Percentiles rank a stretch among this genome's conserved stretches.
phyloP scores from a whole-genome alignment of 2,329 filamentous ascomycete species.

The Orbilia javanica region DNA sequence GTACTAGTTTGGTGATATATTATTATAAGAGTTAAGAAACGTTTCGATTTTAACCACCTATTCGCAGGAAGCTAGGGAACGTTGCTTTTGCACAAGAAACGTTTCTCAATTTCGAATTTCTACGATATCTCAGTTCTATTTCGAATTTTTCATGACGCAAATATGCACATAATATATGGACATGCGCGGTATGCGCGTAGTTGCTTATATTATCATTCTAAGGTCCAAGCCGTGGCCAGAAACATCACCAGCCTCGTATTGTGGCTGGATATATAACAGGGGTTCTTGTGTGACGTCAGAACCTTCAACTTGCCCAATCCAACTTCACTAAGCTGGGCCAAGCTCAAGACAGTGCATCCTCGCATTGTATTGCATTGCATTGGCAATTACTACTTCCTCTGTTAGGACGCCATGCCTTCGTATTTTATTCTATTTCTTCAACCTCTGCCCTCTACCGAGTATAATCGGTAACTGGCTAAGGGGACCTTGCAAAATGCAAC shows the following conservation, averaged over 20 bases:
- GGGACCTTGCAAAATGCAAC: conserved; percentile 25
- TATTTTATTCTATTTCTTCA: neutral
- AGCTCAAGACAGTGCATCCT: conserved; percentile 11
- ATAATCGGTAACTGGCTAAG: neutral
- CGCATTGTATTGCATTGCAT: neutral
- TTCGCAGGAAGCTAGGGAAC: no score
- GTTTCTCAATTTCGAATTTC: no score
- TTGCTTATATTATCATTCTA: no score
- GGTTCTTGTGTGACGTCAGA: conserved; percentile 52
- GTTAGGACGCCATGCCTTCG: neutral
- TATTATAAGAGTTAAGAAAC: no score
- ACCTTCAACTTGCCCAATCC: conserved; percentile 6
- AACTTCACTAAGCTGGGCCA: conserved; percentile 11
- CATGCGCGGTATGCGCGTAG: no score
- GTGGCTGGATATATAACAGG: neutral
- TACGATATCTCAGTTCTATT: no score
- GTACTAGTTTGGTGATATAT: no score
- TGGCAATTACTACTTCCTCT: conserved; percentile 9
- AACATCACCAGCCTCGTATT: neutral
- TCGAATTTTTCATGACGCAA: no score
- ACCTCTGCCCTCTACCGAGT: neutral
- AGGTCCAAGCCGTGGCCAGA: no score
- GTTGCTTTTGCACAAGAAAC: no score
- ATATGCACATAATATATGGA: no score
- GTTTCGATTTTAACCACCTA: no score